Evolutionary conservation across 345 rosid species (phyloP).

Genomic region (Aegle marmelos): DNA sequence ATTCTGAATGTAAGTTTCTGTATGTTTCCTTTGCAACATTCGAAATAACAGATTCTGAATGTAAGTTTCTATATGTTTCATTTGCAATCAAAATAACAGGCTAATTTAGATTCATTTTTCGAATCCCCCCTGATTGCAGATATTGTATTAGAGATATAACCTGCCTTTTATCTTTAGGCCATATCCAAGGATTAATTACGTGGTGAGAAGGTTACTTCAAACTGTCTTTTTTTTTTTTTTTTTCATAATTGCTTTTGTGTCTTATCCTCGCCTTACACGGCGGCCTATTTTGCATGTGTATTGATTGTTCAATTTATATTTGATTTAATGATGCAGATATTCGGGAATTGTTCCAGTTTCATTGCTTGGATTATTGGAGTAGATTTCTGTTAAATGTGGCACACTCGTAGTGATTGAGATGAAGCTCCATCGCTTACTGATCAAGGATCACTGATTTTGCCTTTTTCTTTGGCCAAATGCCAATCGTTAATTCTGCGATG

Average conservation of each 20-base stretch:
- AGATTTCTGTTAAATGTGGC: background rate
- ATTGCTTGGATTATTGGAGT: background rate
- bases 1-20: conserved; percentile 71
- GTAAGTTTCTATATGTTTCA: conserved; percentile 34
- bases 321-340: background rate
- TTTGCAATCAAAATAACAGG: conserved; percentile 30
- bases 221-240: background rate
- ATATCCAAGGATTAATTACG: background rate
- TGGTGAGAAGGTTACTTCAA: background rate
- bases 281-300: background rate
- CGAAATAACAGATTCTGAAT: conserved; percentile 65
- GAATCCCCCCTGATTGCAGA: too few species aligned
- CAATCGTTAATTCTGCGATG: background rate
- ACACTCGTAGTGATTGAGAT: background rate
- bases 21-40: too few species aligned
- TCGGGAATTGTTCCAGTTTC: background rate
- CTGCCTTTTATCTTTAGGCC: background rate
- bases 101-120: conserved; percentile 12
- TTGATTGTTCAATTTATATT: background rate
- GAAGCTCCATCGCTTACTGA: too few species aligned
- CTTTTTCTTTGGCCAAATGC: background rate
- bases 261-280: too few species aligned
- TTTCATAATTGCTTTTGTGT: too few species aligned
- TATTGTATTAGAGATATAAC: conserved; percentile 75
- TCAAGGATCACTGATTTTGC: background rate